Evolutionary conservation across 371 early-diverging fungal species (phyloP).

Genomic region (Mucor mucedo): DNA sequence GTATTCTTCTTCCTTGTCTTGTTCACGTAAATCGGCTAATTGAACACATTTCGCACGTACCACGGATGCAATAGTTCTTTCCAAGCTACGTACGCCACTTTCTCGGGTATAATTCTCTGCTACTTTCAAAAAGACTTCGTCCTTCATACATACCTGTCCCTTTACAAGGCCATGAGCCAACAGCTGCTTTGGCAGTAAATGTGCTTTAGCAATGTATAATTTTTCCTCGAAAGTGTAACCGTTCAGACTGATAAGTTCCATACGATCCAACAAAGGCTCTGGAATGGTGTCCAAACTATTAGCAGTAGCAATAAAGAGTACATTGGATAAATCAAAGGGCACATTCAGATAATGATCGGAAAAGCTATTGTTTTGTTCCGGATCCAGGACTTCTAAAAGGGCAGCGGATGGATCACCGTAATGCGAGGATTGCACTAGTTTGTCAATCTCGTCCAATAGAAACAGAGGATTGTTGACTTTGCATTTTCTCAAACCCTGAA

Average conservation of each 20-base stretch:
- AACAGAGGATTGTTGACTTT: constrained; percentile 85
- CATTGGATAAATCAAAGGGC: constrained; percentile 84
- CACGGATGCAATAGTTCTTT: constrained; percentile 75
- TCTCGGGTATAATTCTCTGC: constrained; percentile 84
- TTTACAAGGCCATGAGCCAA: constrained; percentile 64
- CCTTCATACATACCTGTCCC: constrained; percentile 50
- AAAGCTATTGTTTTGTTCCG: constrained; percentile 84
- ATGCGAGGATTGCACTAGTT: constrained; percentile 66
- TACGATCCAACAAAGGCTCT: constrained; percentile 82
- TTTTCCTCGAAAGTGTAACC: constrained; percentile 91
- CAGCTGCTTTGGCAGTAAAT: constrained; percentile 75
- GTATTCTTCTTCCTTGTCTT: constrained; percentile 27
- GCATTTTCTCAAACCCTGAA: constrained; percentile 75
- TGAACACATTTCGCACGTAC: constrained; percentile 80
- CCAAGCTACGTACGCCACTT: constrained; percentile 81
- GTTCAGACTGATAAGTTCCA: constrained; percentile 83
- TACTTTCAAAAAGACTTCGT: constrained; percentile 64
- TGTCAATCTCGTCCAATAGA: constrained; percentile 72
- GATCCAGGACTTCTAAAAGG: constrained; percentile 86
- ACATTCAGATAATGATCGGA: constrained; percentile 88
- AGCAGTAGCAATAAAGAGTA: constrained; percentile 89
- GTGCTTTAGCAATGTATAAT: constrained; percentile 54
- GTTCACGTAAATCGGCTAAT: constrained; percentile 49
- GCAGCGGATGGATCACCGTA: constrained; percentile 88
- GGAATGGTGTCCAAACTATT: constrained; percentile 82